Base-by-base conservation (phyloP, 2,329 filamentous ascomycete genomes). In the Colletotrichum eleusines region DNA sequence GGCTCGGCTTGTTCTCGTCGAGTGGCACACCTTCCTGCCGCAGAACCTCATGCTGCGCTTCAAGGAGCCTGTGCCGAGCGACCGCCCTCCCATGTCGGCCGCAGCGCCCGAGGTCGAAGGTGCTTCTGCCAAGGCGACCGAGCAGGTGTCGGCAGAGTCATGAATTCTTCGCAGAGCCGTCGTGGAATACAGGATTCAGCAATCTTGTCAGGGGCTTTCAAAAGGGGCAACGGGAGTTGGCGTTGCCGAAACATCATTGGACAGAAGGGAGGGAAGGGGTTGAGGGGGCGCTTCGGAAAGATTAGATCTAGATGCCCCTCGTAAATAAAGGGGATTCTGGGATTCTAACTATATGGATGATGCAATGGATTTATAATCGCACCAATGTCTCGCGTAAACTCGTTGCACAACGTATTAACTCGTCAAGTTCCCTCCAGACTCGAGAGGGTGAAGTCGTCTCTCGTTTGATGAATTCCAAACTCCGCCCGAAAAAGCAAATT, bases 21-120 rank as follows among this genome's bases (percentile, higher is more conserved):
- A 86, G 0, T 93, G 92, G 76, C 89, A 92, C 76, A 86, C 84
- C 0, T 88, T 89, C 67, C 81, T 94, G 33, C 86, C 88, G 0
- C 93, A 95, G 77, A 88, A 91, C 74, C 81, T 92, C 73, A 92
- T 95, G 90, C 75, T 84, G 28, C 79, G 84, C 23, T 94, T 88
- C 86, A 92, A 90, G 78, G 80, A 86, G 31, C 90, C 91, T 0
- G 76, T 77, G 3, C 75, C 74, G 0, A 82, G 82, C 35, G 79
- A 84, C 18, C 83, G 86, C 0, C 83, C 84, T 3, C 81, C 83
- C 2, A 84, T 82, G 4, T 87, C 84, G 1, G 79, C 84, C 2
- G 75, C 82, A 14, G 75, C 85, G 60, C 78, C 75, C 2, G 77
- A 58, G 14, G 55, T 5, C 20, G 33, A 12, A 54, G 16, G 53